These are phyloP conservation scores for Scleroderma bovista DNA, from an alignment of 768 basidiomycete species.

Conservation along the genomic window DNA sequence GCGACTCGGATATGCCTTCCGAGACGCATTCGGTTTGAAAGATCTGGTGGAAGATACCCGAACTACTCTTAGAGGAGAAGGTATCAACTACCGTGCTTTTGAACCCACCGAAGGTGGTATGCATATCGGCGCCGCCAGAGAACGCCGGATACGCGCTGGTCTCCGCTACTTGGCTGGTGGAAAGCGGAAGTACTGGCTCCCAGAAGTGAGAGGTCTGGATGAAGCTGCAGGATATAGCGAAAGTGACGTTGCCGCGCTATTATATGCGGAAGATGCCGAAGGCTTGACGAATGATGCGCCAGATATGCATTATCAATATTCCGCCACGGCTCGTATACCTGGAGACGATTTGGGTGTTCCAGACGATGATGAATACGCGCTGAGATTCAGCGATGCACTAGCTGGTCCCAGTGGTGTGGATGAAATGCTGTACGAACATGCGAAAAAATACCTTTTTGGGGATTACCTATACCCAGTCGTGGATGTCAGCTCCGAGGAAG, in stretches of 20 bases:
- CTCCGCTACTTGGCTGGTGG: constrained; percentile 91
- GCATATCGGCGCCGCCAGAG: constrained; percentile 84
- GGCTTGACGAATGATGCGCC: constrained; percentile 61
- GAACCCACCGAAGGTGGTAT: constrained; percentile 93
- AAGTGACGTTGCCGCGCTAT: constrained; percentile 66
- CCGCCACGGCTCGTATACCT: constrained; percentile 10
- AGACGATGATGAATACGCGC: constrained; percentile 31
- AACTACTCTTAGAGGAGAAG: constrained; percentile 76
- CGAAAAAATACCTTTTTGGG: constrained; percentile 78
- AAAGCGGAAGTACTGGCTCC: constrained; percentile 92
- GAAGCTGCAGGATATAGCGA: constrained; percentile 27
- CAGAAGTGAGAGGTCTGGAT: constrained; percentile 48
- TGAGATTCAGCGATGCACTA: constrained; percentile 22
- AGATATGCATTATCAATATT: constrained; percentile 38
- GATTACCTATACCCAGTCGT: constrained; percentile 89
- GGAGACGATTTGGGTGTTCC: constrained; percentile 27
- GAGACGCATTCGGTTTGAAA: constrained; percentile 80
- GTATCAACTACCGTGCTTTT: constrained; percentile 94
- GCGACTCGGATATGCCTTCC: constrained; percentile 79
- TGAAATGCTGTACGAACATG: constrained; percentile 71
- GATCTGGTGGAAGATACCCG: constrained; percentile 87
- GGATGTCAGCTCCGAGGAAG: constrained; percentile 67
- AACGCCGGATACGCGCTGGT: constrained; percentile 84
- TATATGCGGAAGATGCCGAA: constrained; percentile 59
- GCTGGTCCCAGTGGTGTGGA: constrained; percentile 58